These are phyloP conservation scores for Tinospora cordifolia DNA, from an alignment of 164 flowering plant genomes.

Conservation along the genomic window DNA sequence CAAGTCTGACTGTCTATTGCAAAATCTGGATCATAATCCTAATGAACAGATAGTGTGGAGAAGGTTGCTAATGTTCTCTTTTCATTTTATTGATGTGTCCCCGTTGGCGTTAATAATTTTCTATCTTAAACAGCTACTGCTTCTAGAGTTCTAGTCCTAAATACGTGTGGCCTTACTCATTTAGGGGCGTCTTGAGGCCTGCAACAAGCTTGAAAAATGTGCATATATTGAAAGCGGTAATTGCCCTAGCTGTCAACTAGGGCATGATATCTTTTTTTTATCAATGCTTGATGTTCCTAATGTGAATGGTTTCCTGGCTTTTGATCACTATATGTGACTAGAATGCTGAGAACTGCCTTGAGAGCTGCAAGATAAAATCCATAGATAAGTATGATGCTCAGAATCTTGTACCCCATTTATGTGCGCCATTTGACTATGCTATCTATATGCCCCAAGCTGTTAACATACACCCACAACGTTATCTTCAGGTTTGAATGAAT, in stretches of 20 bases:
- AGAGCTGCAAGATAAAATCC: slow-evolving; percentile 63
- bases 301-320: slow-evolving; percentile 9
- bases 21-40: slow-evolving; percentile 11
- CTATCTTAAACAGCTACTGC: slow-evolving; percentile 1
- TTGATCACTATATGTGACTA: slow-evolving; percentile 26
- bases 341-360: slow-evolving; percentile 75
- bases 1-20: slow-evolving; percentile 10
- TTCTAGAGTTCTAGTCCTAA: not conserved
- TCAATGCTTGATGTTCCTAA: slow-evolving; percentile 3
- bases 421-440: slow-evolving; percentile 57
- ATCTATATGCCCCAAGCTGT: slow-evolving; percentile 91
- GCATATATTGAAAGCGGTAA: slow-evolving; percentile 54
- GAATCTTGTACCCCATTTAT: slow-evolving; percentile 52
- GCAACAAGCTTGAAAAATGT: slow-evolving; percentile 56
- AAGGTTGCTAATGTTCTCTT: slow-evolving; percentile 42
- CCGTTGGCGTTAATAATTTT: not conserved
- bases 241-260: not conserved
- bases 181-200: slow-evolving; percentile 90
- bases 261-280: not conserved
- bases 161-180: slow-evolving; percentile 3
- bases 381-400: slow-evolving; percentile 46
- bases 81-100: not conserved
- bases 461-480: slow-evolving; percentile 63
- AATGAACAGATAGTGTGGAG: slow-evolving; percentile 44
- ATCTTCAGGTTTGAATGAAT: slow-evolving; percentile 56